Conservation (phyloP, 2,329 filamentous ascomycete genomes). For the Aspergillus sp. region DNA sequence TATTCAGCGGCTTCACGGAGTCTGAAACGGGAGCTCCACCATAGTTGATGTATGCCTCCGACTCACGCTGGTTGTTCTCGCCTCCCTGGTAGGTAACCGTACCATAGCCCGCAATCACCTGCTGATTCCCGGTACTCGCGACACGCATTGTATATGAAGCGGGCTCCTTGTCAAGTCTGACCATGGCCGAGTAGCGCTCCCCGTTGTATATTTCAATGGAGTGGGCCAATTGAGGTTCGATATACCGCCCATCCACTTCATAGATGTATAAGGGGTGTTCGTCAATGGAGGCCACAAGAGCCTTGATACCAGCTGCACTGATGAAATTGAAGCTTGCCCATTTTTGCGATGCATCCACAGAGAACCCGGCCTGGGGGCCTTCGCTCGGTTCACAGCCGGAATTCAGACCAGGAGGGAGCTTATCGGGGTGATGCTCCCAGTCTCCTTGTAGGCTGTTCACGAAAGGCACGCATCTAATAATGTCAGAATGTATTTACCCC, state of each 20-base stretch:
- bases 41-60: constrained; percentile 43
- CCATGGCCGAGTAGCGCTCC: constrained; percentile 35
- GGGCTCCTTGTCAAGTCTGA: constrained; percentile 35
- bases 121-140: constrained; percentile 43
- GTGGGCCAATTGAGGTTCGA: constrained; percentile 34
- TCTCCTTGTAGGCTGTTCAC: not conserved
- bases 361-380: constrained; percentile 40
- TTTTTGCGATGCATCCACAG: constrained; percentile 28
- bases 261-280: constrained; percentile 41
- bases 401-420: constrained; percentile 19
- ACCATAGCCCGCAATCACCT: constrained; percentile 49
- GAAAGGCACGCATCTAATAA: constrained; percentile 15
- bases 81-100: constrained; percentile 41
- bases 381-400: constrained; percentile 43
- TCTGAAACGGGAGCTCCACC: constrained; percentile 39
- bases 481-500: not conserved
- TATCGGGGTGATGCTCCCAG: not conserved
- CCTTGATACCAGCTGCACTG: constrained; percentile 44
- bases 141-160: constrained; percentile 43
- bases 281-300: constrained; percentile 43
- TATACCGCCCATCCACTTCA: constrained; percentile 38
- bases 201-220: constrained; percentile 29
- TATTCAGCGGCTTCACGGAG: constrained; percentile 40
- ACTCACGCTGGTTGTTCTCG: constrained; percentile 48
- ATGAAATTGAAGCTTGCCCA: constrained; percentile 54